Conservation (phyloP, 768 basidiomycete species). For the Phlebiopsis flavidoalba region DNA sequence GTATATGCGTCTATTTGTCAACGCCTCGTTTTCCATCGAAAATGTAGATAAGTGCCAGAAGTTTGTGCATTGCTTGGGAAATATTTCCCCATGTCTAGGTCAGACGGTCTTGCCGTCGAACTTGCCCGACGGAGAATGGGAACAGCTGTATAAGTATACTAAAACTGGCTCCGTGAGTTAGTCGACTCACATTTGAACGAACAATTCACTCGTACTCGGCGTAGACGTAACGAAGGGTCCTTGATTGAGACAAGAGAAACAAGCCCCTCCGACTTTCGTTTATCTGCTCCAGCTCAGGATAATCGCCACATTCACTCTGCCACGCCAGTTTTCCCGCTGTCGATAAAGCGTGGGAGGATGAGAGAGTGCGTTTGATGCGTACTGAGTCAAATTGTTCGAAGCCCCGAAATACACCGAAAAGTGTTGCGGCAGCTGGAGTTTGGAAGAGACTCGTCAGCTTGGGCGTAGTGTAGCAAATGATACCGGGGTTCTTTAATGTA, state of each 20-base stretch:
- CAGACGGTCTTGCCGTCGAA: conserved; percentile 51
- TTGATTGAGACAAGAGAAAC: conserved; percentile 57
- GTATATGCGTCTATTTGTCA: conserved; percentile 34
- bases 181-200: neutral
- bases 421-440: no score
- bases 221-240: conserved; percentile 58
- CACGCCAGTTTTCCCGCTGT: conserved; percentile 54
- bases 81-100: conserved; percentile 32
- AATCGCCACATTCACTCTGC: conserved; percentile 45
- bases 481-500: no score
- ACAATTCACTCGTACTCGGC: conserved; percentile 36
- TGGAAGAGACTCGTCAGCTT: no score
- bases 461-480: no score
- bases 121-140: conserved; percentile 37
- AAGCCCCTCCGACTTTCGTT: conserved; percentile 38
- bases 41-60: conserved; percentile 69
- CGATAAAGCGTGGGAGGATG: conserved; percentile 56
- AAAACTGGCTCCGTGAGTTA: neutral
- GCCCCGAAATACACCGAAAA: no score
- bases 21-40: conserved; percentile 43
- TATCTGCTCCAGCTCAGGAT: conserved; percentile 45
- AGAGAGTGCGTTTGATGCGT: conserved; percentile 31
- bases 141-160: conserved; percentile 64
- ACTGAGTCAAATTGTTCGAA: no score
- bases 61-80: conserved; percentile 45